Evolutionary conservation across 2,329 filamentous ascomycete genomes (phyloP), one percentile per base, ranked within the genome.

Genomic region (Geoglossum cookeanum): DNA sequence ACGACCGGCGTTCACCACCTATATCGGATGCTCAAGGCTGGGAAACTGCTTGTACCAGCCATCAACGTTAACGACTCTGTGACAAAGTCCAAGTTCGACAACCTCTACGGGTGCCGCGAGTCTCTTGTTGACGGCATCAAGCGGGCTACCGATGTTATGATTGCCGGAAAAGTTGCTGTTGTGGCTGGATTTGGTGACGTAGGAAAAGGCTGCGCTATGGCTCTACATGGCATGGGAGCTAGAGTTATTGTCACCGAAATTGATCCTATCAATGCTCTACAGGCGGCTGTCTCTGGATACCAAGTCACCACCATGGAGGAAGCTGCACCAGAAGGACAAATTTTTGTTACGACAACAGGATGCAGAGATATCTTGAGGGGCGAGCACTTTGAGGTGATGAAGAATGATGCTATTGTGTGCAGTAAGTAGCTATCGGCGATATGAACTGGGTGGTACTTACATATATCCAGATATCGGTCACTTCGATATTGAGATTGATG

Each of bases 21-120:
- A 61, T 98, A 97, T 86, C 82, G 83, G 71, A 96, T 96, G 90
- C 77, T 97, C 72, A 96, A 92, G 81, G 83, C 87, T 66, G 80
- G 81, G 72, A 79, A 82, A 74, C 88, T 97, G 63, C 84, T 95
- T 62, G 87, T 95, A 64, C 92, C 92, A 65, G 80, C 91, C 74
- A 88, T 97, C 84, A 98, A 98, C 75, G 91, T 98, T 80, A 97
- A 98, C 79, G 91, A 98, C 83, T 90, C 86, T 60, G 91, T 98
- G 71, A 98, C 92, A 75, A 98, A 97, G 85, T 95, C 89, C 77
- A 98, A 98, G 83, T 98, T 98, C 73, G 92, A 97, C 83, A 98
- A 98, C 84, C 78, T 97, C 64, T 98, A 97, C 82, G 91, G 92
- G 70, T 97, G 92, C 88, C 85, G 89, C 72, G 92, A 97, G 79